Evolutionary conservation across 768 basidiomycete genomes (phyloP), one percentile per base, ranked within the genome.

Genomic region (Serendipita sp.): DNA sequence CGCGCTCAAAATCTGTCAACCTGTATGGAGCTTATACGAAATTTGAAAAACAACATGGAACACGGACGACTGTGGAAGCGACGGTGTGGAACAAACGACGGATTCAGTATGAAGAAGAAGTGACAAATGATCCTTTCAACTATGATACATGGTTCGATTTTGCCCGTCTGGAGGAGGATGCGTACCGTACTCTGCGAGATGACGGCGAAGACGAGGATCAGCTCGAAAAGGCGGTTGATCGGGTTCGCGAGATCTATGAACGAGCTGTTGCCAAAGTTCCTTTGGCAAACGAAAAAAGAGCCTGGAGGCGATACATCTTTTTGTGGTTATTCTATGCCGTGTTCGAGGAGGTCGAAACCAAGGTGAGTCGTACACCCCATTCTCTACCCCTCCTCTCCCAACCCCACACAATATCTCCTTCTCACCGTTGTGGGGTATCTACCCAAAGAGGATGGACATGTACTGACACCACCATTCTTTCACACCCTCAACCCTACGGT

Each of bases 141-240:
- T 99, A 97, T 70, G 96, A 98, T 72, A 86, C 88, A 0, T 99
- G 96, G 96, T 97, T 99, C 70, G 96, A 98, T 69, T 95, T 95
- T 68, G 82, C 91, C 22, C 81, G 94, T 17, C 71, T 99, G 34
- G 96, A 98, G 71, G 96, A 98, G 73, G 88, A 84, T 24, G 90
- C 93, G 0, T 81, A 83, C 67, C 76, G 81, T 34, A 85, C 90
- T 64, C 76, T 90, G 26, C 81, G 76, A 66, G 86, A 86, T 14
- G 87, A 89, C 65, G 90, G 87, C 1, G 80, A 79, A 3, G 72
- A 71, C 63, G 74, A 77, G 5, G 86, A 87, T 62, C 88, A 90
- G 70, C 76, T 84, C 60, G 80, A 85, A 45, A 75, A 77, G 22
- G 81, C 84, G 1, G 68, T 77, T 1, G 78, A 75, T 26, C 79